These are phyloP conservation scores for Yamadazyma insecticola DNA, from an alignment of 805 yeast genomes.

Conservation along the genomic window DNA sequence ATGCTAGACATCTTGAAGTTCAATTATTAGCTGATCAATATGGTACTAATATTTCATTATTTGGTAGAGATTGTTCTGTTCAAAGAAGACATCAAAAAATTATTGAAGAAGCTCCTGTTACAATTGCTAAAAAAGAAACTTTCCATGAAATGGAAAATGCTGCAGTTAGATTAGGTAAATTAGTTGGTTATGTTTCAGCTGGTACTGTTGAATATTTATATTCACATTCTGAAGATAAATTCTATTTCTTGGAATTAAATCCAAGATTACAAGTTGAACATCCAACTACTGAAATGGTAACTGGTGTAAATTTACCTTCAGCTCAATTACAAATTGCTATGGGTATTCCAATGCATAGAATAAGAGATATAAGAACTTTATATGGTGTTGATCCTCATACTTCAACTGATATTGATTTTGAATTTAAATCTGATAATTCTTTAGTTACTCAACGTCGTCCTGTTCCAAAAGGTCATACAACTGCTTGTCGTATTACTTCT, in stretches of 20 bases:
- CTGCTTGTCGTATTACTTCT: conserved; percentile 98
- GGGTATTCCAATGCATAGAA: conserved; percentile 98
- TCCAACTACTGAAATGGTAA: conserved; percentile 99
- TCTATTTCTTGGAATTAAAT: conserved; percentile 92
- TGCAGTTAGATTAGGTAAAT: conserved; percentile 92
- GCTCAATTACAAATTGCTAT: conserved; percentile 98
- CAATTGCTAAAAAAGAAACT: conserved; percentile 82
- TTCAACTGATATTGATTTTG: conserved; percentile 84
- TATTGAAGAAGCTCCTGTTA: conserved; percentile 99
- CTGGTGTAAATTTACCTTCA: conserved; percentile 97
- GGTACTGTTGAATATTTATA: conserved; percentile 98
- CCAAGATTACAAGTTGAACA: conserved; percentile 99
- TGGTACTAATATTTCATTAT: conserved; percentile 93
- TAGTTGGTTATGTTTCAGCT: conserved; percentile 98
- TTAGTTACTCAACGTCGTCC: conserved; percentile 85
- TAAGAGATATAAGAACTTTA: conserved; percentile 84
- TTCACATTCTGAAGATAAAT: conserved; percentile 89
- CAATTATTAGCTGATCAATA: conserved; percentile 97
- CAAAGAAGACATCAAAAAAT: conserved; percentile 99
- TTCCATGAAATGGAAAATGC: conserved; percentile 93
- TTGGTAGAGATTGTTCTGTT: conserved; percentile 99
- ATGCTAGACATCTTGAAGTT: conserved; percentile 97
- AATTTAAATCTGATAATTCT: conserved; percentile 69
- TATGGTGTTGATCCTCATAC: conserved; percentile 97
- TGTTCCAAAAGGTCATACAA: conserved; percentile 95